Evolutionary conservation across 169 alveolate genomes (phyloP), one percentile per base, ranked within the genome.

Genomic region (Eimeria maxima): DNA sequence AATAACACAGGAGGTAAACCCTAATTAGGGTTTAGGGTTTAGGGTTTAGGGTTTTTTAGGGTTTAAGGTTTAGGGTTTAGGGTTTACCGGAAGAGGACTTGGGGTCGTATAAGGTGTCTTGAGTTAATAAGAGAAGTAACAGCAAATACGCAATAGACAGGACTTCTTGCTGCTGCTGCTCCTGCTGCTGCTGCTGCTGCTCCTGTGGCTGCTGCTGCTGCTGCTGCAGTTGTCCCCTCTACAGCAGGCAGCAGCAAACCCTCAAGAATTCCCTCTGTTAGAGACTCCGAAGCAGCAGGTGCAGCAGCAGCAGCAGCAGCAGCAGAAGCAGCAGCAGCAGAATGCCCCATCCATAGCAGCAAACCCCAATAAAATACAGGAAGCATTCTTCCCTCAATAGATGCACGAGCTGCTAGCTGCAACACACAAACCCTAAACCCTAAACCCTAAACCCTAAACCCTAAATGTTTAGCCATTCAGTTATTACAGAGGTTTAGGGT

Each of bases 21-120:
- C 86, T 74, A 74, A 74, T 38, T 29, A 73, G 83, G 55, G 55
- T 29, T 73, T 74, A 29, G 86, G 86, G 86, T 74, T 74, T 74
- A 74, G 86, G 86, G 86, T 74, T 74, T 80, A 80, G 90, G 90
- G n/a, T n/a, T n/a, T n/a, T n/a, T n/a, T n/a, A n/a, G n/a, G n/a
- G n/a, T n/a, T n/a, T n/a, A n/a, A n/a, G 90, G n/a, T 80, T 80
- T 80, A 78, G 88, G 88, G 65, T 45, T 78, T n/a, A 44, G 86
- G 57, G 86, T 44, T 74, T 74, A 44, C 86, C 45, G 83, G 16
- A 73, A 73, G 83, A 73, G 83, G 50, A 73, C 18, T n/a, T 18
- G 83, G 44, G 83, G 83, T 38, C 6, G 55, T 3, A 73, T 29
- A 5, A 24, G 45, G n/a, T 73, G 83, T 38, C 83, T 24, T 4